Evolutionary conservation across 2,329 filamentous ascomycete genomes (phyloP), one percentile per base, ranked within the genome.

Genomic region (Cladosporium oxysporum): DNA sequence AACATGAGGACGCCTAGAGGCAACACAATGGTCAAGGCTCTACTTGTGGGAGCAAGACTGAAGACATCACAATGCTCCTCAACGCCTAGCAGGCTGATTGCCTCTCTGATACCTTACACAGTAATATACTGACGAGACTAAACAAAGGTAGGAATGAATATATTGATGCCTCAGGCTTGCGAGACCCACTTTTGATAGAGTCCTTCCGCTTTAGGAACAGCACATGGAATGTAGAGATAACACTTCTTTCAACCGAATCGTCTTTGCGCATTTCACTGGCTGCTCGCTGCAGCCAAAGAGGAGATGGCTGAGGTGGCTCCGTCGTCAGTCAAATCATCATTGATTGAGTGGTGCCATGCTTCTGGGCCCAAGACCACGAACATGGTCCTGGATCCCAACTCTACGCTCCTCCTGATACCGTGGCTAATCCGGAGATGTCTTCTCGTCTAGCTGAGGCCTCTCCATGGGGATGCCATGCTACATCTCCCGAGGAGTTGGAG

Each of bases 101-200:
- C 1, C 7, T 44, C 3, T 44, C 37, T 44, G 18, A 44, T 44
- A 10, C 18, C 1, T n/a, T n/a, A 1, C n/a, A 12, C 16, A 44
- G 37, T 10, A 18, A 44, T 16, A 10, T 7, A 44, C 8, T 23
- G 37, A n/a, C 5, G 18, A 44, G 16, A 44, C 37, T 44, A 23
- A 47, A 21, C n/a, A 47, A 47, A 47, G n/a, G 41, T 47, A 47
- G 41, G 37, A 44, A 18, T 35, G 37, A n/a, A 47, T 35, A 35
- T 35, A 35, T 47, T 21, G 7, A 4, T 47, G 61, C 61, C 61
- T 63, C 49, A 63, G 61, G 61, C 61, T 29, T 14, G 21, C 29
- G 8, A 35, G 61, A 57, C 61, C 61, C 61, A 57, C 61, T 63
- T 63, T 63, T 63, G 61, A 63, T 63, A 57, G 33, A 33, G 50